These are phyloP conservation scores for Claviceps fusiformis DNA, from an alignment of 2,329 filamentous ascomycete species.

Conservation along the genomic window DNA sequence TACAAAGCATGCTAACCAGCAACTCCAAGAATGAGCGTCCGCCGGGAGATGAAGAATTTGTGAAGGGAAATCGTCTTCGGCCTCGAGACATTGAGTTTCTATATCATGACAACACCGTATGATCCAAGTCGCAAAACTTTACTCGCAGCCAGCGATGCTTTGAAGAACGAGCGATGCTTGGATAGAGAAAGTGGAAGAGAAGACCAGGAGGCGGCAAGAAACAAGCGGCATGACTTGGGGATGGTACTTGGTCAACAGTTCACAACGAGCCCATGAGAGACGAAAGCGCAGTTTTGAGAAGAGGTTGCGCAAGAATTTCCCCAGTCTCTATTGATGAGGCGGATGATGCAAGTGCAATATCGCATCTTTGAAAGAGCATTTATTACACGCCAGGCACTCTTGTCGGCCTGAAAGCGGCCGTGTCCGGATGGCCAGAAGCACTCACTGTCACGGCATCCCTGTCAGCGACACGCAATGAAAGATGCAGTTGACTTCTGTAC, in stretches of 20 bases:
- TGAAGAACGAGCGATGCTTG: neutral
- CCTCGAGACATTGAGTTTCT: slow-evolving; percentile 86
- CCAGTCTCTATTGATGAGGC: neutral
- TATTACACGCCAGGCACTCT: neutral
- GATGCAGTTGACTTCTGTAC: neutral
- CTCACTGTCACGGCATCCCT: neutral
- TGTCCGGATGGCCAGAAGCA: neutral
- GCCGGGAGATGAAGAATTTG: slow-evolving; percentile 81
- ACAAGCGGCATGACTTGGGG: neutral
- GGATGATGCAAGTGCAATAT: neutral
- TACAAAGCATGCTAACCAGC: slow-evolving; percentile 96
- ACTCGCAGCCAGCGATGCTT: neutral
- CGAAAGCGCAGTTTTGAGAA: neutral
- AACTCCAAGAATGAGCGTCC: slow-evolving; percentile 87
- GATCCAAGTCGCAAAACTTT: neutral
- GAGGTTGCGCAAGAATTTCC: neutral
- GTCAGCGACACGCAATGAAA: neutral
- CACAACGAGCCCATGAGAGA: neutral
- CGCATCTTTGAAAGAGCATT: neutral
- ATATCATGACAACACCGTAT: slow-evolving; percentile 82
- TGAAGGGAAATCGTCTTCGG: slow-evolving; percentile 61
- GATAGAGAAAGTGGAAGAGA: neutral
- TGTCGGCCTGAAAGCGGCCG: neutral
- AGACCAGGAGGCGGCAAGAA: neutral
- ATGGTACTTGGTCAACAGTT: neutral